These are phyloP conservation scores for Thymus mandschuricus DNA, from an alignment of 257 asterid species.

Conservation along the genomic window DNA sequence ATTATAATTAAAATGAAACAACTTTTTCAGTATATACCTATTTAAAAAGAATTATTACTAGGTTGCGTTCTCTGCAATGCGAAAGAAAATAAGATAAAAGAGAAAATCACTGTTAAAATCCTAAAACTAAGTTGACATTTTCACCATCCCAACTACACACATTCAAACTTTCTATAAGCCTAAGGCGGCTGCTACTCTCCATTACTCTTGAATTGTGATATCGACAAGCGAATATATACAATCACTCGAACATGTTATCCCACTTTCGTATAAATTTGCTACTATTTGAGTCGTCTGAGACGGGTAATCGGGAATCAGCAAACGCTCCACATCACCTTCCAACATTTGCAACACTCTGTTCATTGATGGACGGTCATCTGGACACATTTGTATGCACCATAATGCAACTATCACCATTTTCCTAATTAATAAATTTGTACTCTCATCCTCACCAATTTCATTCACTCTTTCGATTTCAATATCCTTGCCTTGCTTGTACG, in stretches of 20 bases:
- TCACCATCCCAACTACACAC: not conserved
- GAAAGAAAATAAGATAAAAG: too few relatives aligned
- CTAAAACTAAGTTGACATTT: not conserved
- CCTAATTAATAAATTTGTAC: not conserved
- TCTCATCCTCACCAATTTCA: not conserved
- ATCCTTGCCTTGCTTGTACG: not conserved
- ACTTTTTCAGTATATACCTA: too few relatives aligned
- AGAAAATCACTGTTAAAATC: too few relatives aligned
- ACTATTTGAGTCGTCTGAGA: not conserved
- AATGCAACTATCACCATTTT: slow-evolving; percentile 14
- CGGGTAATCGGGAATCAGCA: not conserved
- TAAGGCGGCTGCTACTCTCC: not conserved
- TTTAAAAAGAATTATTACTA: too few relatives aligned
- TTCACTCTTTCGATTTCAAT: not conserved
- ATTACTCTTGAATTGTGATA: not conserved
- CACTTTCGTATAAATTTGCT: not conserved
- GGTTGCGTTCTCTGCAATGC: too few relatives aligned
- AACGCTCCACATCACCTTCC: not conserved
- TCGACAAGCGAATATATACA: not conserved
- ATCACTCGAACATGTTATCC: slow-evolving; percentile 6
- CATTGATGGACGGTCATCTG: slow-evolving; percentile 2
- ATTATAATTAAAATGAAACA: too few relatives aligned
- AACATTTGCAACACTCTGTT: not conserved
- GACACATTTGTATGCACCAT: slow-evolving; percentile 20
- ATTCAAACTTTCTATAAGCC: not conserved